Percentiles rank a stretch among this genome's conserved stretches.
Conservation (phyloP, 148 eudicot genomes). For the Vaccinium macrocarpon region DNA sequence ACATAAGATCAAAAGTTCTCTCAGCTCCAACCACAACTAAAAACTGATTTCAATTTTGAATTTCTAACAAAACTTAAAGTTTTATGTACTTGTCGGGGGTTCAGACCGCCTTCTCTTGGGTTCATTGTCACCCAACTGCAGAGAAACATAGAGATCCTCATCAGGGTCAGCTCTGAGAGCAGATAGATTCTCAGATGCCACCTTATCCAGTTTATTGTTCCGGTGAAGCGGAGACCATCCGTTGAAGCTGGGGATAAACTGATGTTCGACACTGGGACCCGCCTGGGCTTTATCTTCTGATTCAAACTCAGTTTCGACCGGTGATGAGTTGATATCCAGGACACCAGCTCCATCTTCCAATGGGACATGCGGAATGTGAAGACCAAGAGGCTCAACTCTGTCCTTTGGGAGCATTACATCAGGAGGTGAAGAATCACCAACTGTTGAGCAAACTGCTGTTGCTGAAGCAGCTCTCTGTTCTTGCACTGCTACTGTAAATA, state of each 20-base stretch:
- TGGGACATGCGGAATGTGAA: constrained; percentile 74
- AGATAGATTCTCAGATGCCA: constrained; percentile 60
- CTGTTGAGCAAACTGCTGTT: constrained; percentile 63
- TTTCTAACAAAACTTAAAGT: background rate
- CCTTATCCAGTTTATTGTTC: constrained; percentile 39
- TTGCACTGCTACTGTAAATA: constrained; percentile 67
- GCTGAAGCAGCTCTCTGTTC: constrained; percentile 67
- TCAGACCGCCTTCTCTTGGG: constrained; percentile 85
- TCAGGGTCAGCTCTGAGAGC: constrained; percentile 66
- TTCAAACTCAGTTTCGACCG: constrained; percentile 54
- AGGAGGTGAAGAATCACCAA: constrained; percentile 85
- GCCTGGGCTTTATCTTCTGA: constrained; percentile 47
- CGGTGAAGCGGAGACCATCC: constrained; percentile 50
- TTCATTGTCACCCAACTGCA: constrained; percentile 89
- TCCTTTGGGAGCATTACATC: constrained; percentile 57
- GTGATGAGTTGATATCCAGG: constrained; percentile 77
- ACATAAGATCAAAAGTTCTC: background rate
- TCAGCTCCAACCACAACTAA: background rate
- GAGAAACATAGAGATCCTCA: constrained; percentile 66
- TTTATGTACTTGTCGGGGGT: constrained; percentile 49
- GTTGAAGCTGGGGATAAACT: constrained; percentile 72
- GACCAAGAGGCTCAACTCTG: constrained; percentile 73
- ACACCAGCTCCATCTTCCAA: constrained; percentile 53
- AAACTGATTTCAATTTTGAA: constrained; percentile 19
- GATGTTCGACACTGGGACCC: constrained; percentile 78